phyloP scores from a whole-genome alignment of 2,329 filamentous ascomycete genomes.

The Colletotrichum lindemuthianum region DNA sequence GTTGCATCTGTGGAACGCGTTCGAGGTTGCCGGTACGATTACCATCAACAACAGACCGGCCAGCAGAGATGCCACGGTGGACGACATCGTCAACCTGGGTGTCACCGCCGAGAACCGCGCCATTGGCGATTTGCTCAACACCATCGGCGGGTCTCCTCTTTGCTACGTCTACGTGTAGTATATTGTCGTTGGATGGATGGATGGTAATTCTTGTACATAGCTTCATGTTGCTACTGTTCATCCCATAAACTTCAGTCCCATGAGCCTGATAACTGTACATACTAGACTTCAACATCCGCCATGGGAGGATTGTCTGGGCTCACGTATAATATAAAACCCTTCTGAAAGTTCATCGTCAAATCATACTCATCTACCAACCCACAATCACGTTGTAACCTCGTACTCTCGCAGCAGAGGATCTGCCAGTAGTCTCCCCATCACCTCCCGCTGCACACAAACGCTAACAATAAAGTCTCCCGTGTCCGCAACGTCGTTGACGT shows the following conservation, averaged over 20 bases:
- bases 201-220: too few species aligned
- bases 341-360: too few species aligned
- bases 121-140: slow-evolving; percentile 47
- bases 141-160: slow-evolving; percentile 44
- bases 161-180: slow-evolving; percentile 45
- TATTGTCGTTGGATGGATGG: neutral
- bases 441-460: slow-evolving; percentile 44
- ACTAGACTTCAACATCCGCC: too few species aligned
- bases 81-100: slow-evolving; percentile 43
- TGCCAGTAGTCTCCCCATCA: slow-evolving; percentile 41
- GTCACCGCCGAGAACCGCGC: slow-evolving; percentile 38
- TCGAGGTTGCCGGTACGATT: slow-evolving; percentile 37
- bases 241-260: too few species aligned
- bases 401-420: slow-evolving; percentile 38
- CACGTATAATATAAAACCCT: rapidly evolving
- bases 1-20: slow-evolving; percentile 37
- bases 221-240: too few species aligned
- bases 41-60: slow-evolving; percentile 38
- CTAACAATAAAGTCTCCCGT: slow-evolving; percentile 48
- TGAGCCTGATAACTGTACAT: too few species aligned
- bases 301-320: rapidly evolving
- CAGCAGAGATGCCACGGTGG: slow-evolving; percentile 36
- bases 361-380: too few species aligned
- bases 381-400: neutral
- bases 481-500: slow-evolving; percentile 49